Evolutionary conservation across 1,284 basidiomycete genomes (phyloP), one percentile per base, ranked within the genome.

Genomic region (Fomes fomentarius): DNA sequence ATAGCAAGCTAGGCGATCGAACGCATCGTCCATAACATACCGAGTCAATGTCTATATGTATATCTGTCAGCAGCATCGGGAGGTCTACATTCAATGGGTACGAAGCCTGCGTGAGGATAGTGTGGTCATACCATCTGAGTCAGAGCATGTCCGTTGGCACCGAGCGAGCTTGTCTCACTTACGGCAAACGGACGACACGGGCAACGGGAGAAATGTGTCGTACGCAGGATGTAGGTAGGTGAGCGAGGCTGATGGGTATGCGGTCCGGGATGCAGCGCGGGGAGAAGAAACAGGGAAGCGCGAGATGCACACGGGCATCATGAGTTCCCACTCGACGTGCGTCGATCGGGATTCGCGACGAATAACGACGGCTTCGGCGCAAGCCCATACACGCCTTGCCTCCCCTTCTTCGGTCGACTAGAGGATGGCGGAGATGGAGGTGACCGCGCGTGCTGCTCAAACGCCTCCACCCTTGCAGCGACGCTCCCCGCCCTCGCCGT

Each of bases 311-410:
- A 12, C 9, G 15, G 17, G 11, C 15, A 17, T 61, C 40, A 58
- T 50, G 57, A 56, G 28, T 54, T 49, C 8, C 52, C 49, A 22
- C 56, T 58, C 40, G 41, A 37, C 28, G 34, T 54, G 22, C 60
- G 46, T 19, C 72, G 70, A 62, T 86, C 83, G 19, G 84, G 84
- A 69, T 87, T 87, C 34, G 82, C 83, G 46, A 87, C 74, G 61
- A 80, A 87, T 17, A 87, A 72, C 56, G 78, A 79, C 12, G 78
- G 71, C 58, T 78, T 75, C 33, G 81, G 82, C 30, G 77, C 81
- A 33, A 86, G 73, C 14, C 83, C 82, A 66, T 85, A 85, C 49
- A 52, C 70, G 68, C 60, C 69, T 63, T 59, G 62, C 52, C 61
- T 65, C 28, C 58, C 68, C 44, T 74, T 72, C 57, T 74, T 74